Evolutionary conservation across 2,329 filamentous ascomycete genomes (phyloP).

Genomic region (Coniochaeta hoffmannii): DNA sequence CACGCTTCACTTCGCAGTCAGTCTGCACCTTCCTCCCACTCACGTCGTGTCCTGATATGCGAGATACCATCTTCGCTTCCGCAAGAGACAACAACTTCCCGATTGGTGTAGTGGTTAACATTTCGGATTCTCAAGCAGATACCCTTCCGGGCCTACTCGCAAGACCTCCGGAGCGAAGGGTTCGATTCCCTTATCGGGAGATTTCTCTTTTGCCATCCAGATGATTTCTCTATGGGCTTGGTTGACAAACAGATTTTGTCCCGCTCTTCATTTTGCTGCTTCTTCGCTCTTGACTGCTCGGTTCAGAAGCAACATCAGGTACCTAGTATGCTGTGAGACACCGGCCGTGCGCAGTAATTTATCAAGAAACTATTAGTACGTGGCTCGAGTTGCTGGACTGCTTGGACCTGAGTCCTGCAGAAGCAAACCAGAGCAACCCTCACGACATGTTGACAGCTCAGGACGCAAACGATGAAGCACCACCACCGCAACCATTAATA

Average conservation of each 20-base stretch:
- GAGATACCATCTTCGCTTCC: background rate
- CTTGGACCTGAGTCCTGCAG: too few species aligned
- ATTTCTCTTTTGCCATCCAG: background rate
- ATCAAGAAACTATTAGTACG: too few species aligned
- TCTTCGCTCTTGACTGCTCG: background rate
- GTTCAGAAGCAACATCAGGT: too few species aligned
- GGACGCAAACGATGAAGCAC: too few species aligned
- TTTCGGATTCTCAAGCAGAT: conserved; percentile 1
- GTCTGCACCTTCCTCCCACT: background rate
- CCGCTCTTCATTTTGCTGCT: background rate
- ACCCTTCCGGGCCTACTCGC: background rate
- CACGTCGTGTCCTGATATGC: background rate
- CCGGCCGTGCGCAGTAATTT: too few species aligned
- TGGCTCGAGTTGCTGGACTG: too few species aligned
- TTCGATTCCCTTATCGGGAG: conserved; percentile 1
- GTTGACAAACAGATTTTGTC: background rate
- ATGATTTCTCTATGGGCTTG: background rate
- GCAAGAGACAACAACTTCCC: background rate
- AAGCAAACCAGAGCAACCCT: too few species aligned
- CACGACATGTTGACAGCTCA: too few species aligned
- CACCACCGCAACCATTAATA: too few species aligned
- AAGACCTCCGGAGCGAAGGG: background rate
- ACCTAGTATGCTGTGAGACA: too few species aligned
- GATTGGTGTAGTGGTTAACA: conserved; percentile 1
- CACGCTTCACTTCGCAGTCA: background rate